Evolutionary conservation across 192 early-diverging fungal genomes (phyloP), one percentile per base, ranked within the genome.

Genomic region (Dissophora ornata): DNA sequence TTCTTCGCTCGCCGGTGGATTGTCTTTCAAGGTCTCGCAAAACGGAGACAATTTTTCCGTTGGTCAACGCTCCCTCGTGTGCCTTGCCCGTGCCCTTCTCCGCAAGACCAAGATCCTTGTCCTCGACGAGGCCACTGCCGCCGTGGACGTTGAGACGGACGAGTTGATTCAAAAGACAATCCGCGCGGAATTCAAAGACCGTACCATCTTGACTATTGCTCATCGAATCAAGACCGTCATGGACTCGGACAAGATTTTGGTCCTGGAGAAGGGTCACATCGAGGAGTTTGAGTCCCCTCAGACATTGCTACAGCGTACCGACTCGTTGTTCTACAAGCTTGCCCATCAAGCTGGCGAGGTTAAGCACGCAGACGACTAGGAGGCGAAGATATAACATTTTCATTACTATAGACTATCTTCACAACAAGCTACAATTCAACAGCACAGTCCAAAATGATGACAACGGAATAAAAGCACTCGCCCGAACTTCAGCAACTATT

Each of bases 201-300:
- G 87, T 10, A 98, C 97, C 0, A 81, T 97, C 40, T 67, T 99
- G 28, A 91, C 89, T 55, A 94, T 99, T 70, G 97, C 97, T 2
- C 97, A 98, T 62, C 88, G 95, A 16, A 61, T 96, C 52, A 85
- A 89, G 62, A 95, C 95, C 1, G 87, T 97, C 13, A 91, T 92
- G 57, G 91, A 90, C 57, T 96, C 94, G 46, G 95, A 97, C 81
- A 81, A 88, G 28, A 90, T 97, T 19, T 46, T 95, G 10, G 93
- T 95, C 0, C 24, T 82, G 68, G 82, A 54, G 81, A 91, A 62
- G 58, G 64, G 59, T 0, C 30, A 22, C 19, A 66, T 67, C 1
- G 83, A 85, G 18, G 95, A 96, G 69, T 88, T 80, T 51, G 93
- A 91, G 47, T 71, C 88, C 9, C 93, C 94, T 2, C 33, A 70